phyloP scores from a whole-genome alignment of 2,329 filamentous ascomycete genomes.

The Phoma sp. region DNA sequence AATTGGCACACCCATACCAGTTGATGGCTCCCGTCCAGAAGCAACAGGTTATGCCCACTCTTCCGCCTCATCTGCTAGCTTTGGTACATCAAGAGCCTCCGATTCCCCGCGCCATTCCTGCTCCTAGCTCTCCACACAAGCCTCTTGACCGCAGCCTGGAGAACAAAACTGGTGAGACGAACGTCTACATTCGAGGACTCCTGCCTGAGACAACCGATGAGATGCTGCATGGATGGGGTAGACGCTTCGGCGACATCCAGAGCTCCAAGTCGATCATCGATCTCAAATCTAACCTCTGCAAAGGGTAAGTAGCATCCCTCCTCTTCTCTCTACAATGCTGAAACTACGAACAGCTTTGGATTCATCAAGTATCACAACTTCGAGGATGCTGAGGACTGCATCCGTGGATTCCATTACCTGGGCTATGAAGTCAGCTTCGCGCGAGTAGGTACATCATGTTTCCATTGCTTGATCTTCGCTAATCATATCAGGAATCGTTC shows the following conservation, averaged over 20 bases:
- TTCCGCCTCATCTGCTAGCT: conserved; percentile 56
- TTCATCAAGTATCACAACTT: conserved; percentile 95
- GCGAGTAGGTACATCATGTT: conserved; percentile 65
- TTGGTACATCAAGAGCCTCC: conserved; percentile 73
- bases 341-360: conserved; percentile 72
- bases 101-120: conserved; percentile 88
- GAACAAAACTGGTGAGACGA: conserved; percentile 93
- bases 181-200: conserved; percentile 97
- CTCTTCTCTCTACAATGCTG: conserved; percentile 2
- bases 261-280: conserved; percentile 99
- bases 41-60: conserved; percentile 47
- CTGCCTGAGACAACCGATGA: conserved; percentile 95
- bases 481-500: conserved; percentile 75
- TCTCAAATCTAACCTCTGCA: conserved; percentile 89
- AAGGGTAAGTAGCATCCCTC: conserved; percentile 70
- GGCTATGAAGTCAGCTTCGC: conserved; percentile 99
- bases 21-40: conserved; percentile 52
- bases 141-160: conserved; percentile 92
- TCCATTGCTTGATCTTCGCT: conserved; percentile 7
- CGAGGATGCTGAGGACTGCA: conserved; percentile 91
- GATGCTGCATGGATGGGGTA: conserved; percentile 80
- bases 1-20: conserved; percentile 54
- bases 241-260: conserved; percentile 90
- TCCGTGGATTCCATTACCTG: conserved; percentile 90
- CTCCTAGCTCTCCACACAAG: conserved; percentile 84